Percentiles rank a stretch among this genome's conserved stretches.
These are phyloP conservation scores for Quercus phellos DNA, from an alignment of 331 rosid genomes.

Conservation along the genomic window DNA sequence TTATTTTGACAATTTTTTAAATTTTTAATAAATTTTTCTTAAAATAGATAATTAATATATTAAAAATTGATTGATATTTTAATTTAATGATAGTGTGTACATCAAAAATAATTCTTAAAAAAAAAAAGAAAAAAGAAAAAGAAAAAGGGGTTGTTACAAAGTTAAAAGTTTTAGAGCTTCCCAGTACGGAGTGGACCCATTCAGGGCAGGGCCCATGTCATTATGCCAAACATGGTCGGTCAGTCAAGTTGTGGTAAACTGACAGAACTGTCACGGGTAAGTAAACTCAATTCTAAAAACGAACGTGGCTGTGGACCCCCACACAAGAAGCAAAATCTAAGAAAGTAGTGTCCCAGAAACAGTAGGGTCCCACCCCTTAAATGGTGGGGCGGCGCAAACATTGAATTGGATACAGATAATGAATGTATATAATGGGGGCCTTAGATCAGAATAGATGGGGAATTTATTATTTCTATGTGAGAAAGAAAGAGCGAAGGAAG, in stretches of 20 bases:
- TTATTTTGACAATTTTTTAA: no score
- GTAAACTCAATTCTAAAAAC: neutral
- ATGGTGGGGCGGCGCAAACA: conserved; percentile 22
- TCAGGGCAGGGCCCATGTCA: no score
- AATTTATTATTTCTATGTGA: neutral
- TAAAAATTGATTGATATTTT: no score
- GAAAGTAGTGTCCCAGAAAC: neutral
- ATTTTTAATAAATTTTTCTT: no score
- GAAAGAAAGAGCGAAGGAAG: no score
- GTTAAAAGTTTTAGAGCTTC: no score
- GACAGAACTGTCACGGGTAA: neutral
- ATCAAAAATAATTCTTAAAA: no score
- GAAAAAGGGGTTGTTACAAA: accelerated
- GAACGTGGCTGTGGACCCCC: conserved; percentile 16
- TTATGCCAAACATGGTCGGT: neutral
- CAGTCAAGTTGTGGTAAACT: neutral
- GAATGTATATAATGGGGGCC: no score
- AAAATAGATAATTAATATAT: no score
- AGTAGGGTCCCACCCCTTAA: conserved; percentile 19
- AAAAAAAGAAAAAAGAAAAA: no score
- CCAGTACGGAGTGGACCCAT: no score
- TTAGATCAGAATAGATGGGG: no score
- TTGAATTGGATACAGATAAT: neutral
- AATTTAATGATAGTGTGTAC: accelerated
- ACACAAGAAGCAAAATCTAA: neutral